Percentiles rank a stretch among this genome's conserved stretches.
These are phyloP conservation scores for Amauroascus niger DNA, from an alignment of 2,329 filamentous ascomycete species.

Conservation along the genomic window DNA sequence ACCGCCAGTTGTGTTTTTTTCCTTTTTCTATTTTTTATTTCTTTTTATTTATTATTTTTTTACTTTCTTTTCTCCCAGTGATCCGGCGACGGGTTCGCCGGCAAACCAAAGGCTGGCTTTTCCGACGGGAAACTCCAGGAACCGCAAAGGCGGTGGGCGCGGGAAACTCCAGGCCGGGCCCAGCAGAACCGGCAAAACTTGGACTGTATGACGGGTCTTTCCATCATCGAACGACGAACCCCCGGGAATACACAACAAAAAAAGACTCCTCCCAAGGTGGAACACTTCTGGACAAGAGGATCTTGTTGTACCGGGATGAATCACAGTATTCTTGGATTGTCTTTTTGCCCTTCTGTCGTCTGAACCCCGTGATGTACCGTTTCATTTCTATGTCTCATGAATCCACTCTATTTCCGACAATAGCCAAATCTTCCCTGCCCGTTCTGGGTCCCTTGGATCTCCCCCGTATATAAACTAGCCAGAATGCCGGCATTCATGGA, in stretches of 20 bases:
- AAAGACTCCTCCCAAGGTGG: no score
- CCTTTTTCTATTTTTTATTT: neutral
- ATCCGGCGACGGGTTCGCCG: neutral
- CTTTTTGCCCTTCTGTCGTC: neutral
- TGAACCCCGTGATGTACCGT: slow-evolving; percentile 5
- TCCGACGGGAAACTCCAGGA: slow-evolving; percentile 5
- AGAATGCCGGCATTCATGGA: slow-evolving; percentile 4
- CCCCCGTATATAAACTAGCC: slow-evolving; percentile 5
- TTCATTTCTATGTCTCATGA: slow-evolving; percentile 6
- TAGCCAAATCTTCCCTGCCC: slow-evolving; percentile 8
- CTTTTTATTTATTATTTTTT: neutral
- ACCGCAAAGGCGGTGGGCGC: neutral
- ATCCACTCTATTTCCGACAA: slow-evolving; percentile 3
- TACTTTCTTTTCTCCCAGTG: neutral
- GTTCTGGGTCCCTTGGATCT: neutral
- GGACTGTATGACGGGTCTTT: neutral
- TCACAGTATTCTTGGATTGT: neutral
- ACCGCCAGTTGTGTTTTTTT: neutral
- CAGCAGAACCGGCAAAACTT: neutral
- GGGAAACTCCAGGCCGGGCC: neutral
- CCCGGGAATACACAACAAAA: no score
- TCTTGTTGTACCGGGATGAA: neutral
- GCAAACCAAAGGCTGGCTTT: slow-evolving; percentile 1
- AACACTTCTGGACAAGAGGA: neutral
- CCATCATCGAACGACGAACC: neutral